phyloP scores from a whole-genome alignment of 2,329 filamentous ascomycete genomes.

The Aspergillus candidus region DNA sequence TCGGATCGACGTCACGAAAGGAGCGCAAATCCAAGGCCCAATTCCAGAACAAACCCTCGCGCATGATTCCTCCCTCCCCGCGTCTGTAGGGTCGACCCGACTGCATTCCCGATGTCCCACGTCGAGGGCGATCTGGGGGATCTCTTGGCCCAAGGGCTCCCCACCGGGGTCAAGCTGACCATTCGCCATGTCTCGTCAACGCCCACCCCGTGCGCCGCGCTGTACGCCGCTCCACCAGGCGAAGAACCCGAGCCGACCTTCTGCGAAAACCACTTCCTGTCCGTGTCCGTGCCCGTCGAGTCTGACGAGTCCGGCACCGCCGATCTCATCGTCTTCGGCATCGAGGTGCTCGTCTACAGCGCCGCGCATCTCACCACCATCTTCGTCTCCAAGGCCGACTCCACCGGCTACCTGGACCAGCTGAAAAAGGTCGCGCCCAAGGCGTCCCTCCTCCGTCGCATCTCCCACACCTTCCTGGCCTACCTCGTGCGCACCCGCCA shows the following conservation, averaged over 20 bases:
- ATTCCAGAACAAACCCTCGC: no score
- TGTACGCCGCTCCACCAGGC: constrained; percentile 73
- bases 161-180: constrained; percentile 54
- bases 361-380: constrained; percentile 75
- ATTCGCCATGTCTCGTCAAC: constrained; percentile 85
- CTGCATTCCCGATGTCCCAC: constrained; percentile 20
- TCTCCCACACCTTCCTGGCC: constrained; percentile 68
- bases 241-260: constrained; percentile 69
- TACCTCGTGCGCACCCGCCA: constrained; percentile 65
- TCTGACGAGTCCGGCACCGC: constrained; percentile 21
- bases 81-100: no score
- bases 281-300: constrained; percentile 52
- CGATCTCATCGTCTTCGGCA: constrained; percentile 68
- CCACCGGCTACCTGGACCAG: constrained; percentile 75
- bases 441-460: constrained; percentile 63
- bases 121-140: constrained; percentile 35
- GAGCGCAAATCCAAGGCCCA: no score
- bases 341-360: constrained; percentile 84
- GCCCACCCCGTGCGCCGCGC: constrained; percentile 64
- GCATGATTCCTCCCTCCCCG: no score
- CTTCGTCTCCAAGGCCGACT: constrained; percentile 96
- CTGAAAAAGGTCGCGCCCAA: constrained; percentile 51
- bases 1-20: no score
- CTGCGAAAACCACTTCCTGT: constrained; percentile 76
- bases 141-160: constrained; percentile 48